A percentile compares a stretch with the other conserved stretches of the same genome.
Conservation (phyloP, 768 basidiomycete genomes). For the Amanita jacksonii region DNA sequence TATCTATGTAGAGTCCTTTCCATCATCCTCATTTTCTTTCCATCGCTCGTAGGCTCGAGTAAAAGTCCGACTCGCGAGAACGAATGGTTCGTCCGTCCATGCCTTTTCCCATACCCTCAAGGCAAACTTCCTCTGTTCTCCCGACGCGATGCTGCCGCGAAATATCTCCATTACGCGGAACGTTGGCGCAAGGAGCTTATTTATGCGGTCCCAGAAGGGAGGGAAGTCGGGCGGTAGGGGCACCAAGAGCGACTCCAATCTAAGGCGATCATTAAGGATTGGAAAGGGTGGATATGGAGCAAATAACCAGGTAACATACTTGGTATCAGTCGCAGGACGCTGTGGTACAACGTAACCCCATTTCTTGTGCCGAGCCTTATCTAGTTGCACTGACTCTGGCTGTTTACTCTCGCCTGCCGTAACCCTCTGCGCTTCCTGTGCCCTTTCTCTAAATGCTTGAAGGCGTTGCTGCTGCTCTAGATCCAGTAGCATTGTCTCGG, state of each 20-base stretch:
- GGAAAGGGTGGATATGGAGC: too few relatives aligned
- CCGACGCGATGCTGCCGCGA: constrained; percentile 43
- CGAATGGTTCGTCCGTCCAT: constrained; percentile 48
- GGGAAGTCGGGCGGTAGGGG: constrained; percentile 49
- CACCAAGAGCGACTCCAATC: constrained; percentile 43
- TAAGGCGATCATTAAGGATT: constrained; percentile 15
- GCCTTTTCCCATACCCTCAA: constrained; percentile 55
- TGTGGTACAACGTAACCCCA: constrained; percentile 33
- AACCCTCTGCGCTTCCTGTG: constrained; percentile 20
- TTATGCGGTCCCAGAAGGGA: constrained; percentile 42
- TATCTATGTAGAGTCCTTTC: constrained; percentile 23
- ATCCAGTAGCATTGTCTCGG: constrained; percentile 49
- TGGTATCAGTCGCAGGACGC: constrained; percentile 29
- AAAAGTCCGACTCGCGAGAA: constrained; percentile 33
- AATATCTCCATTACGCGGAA: constrained; percentile 40
- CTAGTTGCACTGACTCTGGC: constrained; percentile 13
- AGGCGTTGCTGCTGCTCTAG: constrained; percentile 41
- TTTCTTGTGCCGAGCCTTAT: constrained; percentile 16
- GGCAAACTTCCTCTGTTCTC: constrained; percentile 50
- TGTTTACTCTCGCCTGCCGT: constrained; percentile 33
- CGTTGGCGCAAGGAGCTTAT: constrained; percentile 49
- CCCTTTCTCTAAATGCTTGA: constrained; percentile 31
- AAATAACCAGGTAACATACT: constrained; percentile 20
- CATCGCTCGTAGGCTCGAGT: constrained; percentile 32
- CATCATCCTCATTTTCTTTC: constrained; percentile 38